Percentiles rank a stretch among this genome's conserved stretches.
phyloP scores from a whole-genome alignment of 192 early-diverging fungal species.

The Phycomyces blakesleeanus region DNA sequence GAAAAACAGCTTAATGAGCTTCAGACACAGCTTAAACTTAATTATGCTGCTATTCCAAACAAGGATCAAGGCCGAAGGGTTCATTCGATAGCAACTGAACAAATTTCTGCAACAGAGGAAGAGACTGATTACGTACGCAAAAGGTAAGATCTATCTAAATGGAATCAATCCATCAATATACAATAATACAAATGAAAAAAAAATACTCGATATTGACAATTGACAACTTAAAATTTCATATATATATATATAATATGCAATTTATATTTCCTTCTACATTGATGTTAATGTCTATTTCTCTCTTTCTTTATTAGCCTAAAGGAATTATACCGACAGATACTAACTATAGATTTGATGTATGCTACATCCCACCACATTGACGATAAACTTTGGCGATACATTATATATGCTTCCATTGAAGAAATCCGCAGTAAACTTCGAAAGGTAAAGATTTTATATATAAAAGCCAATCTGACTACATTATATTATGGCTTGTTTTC shows the following conservation, averaged over 20 bases:
- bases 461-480: no score
- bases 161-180: no score
- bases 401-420: conserved; percentile 54
- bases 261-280: no score
- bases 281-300: neutral
- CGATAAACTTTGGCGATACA: conserved; percentile 55
- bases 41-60: conserved; percentile 15
- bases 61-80: conserved; percentile 28
- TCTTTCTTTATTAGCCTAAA: conserved; percentile 39
- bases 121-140: conserved; percentile 26
- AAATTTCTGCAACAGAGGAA: conserved; percentile 28
- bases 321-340: conserved; percentile 41
- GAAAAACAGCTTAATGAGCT: conserved; percentile 34
- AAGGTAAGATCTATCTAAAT: conserved; percentile 14
- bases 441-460: conserved; percentile 43
- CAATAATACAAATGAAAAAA: no score
- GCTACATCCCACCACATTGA: conserved; percentile 49
- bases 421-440: conserved; percentile 45
- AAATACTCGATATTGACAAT: no score
- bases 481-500: no score
- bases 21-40: conserved; percentile 31
- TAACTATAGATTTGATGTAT: conserved; percentile 43
- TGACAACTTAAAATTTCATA: no score
- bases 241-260: no score
- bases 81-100: conserved; percentile 16